Conservation (phyloP, 331 rosid genomes). For the Rosa hybrid region DNA sequence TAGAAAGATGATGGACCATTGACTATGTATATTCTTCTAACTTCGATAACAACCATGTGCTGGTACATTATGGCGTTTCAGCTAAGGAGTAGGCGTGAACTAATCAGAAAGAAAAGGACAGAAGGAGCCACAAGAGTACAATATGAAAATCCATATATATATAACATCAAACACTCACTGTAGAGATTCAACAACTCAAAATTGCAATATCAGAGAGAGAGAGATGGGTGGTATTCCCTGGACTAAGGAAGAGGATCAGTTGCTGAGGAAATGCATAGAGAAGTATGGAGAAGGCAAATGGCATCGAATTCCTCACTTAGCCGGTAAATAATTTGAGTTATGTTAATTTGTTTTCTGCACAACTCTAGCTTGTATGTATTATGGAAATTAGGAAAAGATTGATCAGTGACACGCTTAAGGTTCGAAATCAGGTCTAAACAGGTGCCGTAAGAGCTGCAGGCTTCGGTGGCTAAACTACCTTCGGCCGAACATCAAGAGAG, state of each 20-base stretch:
- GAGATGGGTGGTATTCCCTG: slow-evolving; percentile 75
- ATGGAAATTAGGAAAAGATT: neutral
- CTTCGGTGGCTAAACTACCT: slow-evolving; percentile 71
- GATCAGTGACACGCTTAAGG: neutral
- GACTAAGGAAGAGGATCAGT: slow-evolving; percentile 63
- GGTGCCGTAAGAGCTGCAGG: slow-evolving; percentile 71
- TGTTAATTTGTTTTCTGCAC: neutral
- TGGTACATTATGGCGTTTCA: neutral
- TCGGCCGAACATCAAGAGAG: slow-evolving; percentile 66
- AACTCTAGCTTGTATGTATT: neutral
- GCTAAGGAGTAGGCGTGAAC: neutral
- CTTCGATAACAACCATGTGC: neutral
- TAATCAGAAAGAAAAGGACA: neutral
- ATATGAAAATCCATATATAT: neutral
- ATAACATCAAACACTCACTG: neutral
- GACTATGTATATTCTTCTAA: slow-evolving; percentile 21
- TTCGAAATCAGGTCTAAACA: slow-evolving; percentile 43
- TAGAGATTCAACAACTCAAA: neutral
- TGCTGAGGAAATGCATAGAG: slow-evolving; percentile 64
- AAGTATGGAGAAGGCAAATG: slow-evolving; percentile 76
- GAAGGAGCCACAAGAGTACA: neutral
- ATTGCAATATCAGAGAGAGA: neutral
- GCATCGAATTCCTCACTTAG: slow-evolving; percentile 67
- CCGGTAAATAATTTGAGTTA: slow-evolving; percentile 33
- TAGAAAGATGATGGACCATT: slow-evolving; percentile 53